phyloP scores from a whole-genome alignment of 768 basidiomycete genomes.

The Tricholoma sp. region DNA sequence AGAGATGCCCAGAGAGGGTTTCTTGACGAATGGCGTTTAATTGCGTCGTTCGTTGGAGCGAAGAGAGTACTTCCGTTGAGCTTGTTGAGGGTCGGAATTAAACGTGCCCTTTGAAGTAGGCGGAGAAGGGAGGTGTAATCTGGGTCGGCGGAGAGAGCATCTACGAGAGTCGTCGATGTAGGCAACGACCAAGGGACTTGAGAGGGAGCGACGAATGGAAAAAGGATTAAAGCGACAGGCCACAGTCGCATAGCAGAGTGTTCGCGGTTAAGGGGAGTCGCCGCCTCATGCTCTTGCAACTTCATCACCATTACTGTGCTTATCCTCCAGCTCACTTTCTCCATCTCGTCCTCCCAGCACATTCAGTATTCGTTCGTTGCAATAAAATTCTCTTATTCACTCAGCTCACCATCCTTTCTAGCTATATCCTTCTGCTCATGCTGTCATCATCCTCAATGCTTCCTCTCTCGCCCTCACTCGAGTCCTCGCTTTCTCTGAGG shows the following conservation, averaged over 20 bases:
- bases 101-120: constrained; percentile 77
- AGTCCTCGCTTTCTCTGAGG: constrained; percentile 75
- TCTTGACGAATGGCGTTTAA: constrained; percentile 41
- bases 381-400: constrained; percentile 2
- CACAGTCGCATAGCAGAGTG: constrained; percentile 10
- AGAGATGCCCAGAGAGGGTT: constrained; percentile 34
- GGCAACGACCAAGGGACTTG: constrained; percentile 28
- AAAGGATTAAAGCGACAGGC: constrained; percentile 20
- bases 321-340: constrained; percentile 52
- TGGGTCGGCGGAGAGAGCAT: constrained; percentile 66
- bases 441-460: constrained; percentile 70
- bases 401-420: constrained; percentile 24
- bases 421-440: constrained; percentile 71
- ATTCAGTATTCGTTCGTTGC: constrained; percentile 54
- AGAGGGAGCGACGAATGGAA: constrained; percentile 24
- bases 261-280: neutral
- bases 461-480: constrained; percentile 56
- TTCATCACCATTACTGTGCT: constrained; percentile 35
- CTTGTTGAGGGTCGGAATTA: constrained; percentile 88
- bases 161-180: constrained; percentile 57
- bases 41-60: constrained; percentile 93
- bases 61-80: constrained; percentile 84
- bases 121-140: constrained; percentile 73
- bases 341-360: constrained; percentile 50
- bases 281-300: constrained; percentile 25